Percentiles rank a stretch among this genome's conserved stretches.
phyloP scores from a whole-genome alignment of 768 basidiomycete genomes.

The Auriscalpium orientale region DNA sequence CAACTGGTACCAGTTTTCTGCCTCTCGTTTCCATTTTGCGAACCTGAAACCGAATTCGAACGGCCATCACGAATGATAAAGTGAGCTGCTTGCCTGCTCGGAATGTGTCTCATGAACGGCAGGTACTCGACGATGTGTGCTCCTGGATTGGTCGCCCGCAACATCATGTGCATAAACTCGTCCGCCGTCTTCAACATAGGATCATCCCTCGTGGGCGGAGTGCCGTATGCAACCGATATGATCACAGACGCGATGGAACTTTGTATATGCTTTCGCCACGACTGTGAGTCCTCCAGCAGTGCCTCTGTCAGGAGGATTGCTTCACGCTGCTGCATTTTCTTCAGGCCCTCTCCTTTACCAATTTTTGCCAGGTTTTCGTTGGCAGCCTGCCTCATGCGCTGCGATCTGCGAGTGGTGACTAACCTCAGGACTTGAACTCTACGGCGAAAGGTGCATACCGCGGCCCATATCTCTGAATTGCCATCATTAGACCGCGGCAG shows the following conservation, averaged over 20 bases:
- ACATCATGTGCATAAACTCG: background rate
- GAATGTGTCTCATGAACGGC: constrained; percentile 15
- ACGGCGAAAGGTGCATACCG: too few relatives aligned
- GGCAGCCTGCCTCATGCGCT: background rate
- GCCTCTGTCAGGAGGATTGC: background rate
- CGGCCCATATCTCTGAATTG: too few relatives aligned
- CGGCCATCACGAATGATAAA: too few relatives aligned
- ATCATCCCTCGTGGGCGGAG: background rate
- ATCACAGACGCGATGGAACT: background rate
- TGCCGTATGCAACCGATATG: constrained; percentile 3
- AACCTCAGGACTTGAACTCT: too few relatives aligned
- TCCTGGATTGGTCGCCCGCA: constrained; percentile 9
- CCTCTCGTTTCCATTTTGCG: constrained; percentile 20
- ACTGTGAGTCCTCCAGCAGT: background rate
- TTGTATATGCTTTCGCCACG: background rate
- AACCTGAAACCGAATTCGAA: background rate
- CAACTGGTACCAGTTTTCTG: background rate
- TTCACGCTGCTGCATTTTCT: background rate
- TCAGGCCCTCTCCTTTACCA: background rate
- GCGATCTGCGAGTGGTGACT: background rate
- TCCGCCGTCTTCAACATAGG: background rate
- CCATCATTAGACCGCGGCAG: too few relatives aligned
- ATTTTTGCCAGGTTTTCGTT: background rate
- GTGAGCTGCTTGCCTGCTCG: background rate
- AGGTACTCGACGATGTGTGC: constrained; percentile 16